Percentiles rank a stretch among this genome's conserved stretches.
Conservation (phyloP, 140 eudicot genomes). For the Oenanthe javanica region DNA sequence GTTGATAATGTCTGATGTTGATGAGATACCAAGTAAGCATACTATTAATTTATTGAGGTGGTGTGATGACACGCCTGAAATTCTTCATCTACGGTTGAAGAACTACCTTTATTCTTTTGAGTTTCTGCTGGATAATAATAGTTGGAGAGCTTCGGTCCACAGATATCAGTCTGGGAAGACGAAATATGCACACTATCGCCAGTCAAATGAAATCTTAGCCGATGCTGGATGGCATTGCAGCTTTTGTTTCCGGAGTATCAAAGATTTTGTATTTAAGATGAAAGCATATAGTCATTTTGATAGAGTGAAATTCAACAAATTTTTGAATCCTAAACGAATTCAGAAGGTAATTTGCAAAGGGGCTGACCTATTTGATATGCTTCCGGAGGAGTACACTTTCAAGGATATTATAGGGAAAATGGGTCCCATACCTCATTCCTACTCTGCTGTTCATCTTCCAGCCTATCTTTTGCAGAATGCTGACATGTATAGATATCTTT, state of each 20-base stretch:
- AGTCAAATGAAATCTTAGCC: slow-evolving; percentile 17
- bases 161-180: slow-evolving; percentile 18
- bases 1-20: slow-evolving; percentile 18
- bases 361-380: slow-evolving; percentile 20
- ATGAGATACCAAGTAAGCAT: slow-evolving; percentile 20
- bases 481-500: slow-evolving; percentile 14
- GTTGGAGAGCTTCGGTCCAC: slow-evolving; percentile 23
- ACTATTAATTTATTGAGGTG: slow-evolving; percentile 20
- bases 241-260: slow-evolving; percentile 17
- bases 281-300: slow-evolving; percentile 24
- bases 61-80: slow-evolving; percentile 19
- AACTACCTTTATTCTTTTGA: slow-evolving; percentile 20
- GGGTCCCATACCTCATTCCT: slow-evolving; percentile 25
- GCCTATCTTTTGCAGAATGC: slow-evolving; percentile 19
- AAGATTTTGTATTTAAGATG: slow-evolving; percentile 19
- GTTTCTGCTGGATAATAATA: slow-evolving; percentile 18
- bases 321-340: slow-evolving; percentile 16
- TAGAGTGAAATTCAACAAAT: slow-evolving; percentile 16
- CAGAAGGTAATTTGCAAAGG: slow-evolving; percentile 22
- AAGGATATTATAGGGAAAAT: slow-evolving; percentile 20
- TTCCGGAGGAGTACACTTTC: slow-evolving; percentile 23
- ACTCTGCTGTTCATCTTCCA: slow-evolving; percentile 21
- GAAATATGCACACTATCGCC: slow-evolving; percentile 21
- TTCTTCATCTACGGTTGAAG: slow-evolving; percentile 20
- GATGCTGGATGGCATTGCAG: slow-evolving; percentile 24